Base-by-base conservation (phyloP, 1,284 basidiomycete species). In the Marasmius sp. region DNA sequence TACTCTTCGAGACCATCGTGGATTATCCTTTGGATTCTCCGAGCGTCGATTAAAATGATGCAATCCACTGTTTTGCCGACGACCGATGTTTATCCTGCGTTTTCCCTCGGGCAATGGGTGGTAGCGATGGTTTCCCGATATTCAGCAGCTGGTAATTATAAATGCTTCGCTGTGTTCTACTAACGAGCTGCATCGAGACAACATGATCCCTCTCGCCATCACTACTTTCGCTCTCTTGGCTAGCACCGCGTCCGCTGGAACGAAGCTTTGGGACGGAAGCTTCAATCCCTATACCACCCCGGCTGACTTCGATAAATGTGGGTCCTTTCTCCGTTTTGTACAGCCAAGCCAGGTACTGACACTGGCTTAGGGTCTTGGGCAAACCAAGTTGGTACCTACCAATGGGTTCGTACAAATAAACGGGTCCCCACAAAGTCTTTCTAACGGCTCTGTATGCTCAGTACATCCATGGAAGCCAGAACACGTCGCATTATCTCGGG, bases 381-480 rank as follows among this genome's bases (percentile, higher is more conserved):
- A n/a, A 81, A 79, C 71, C 72, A 83, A 72, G 81, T 85, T 53
- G 83, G 81, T 39, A 72, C 77, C 55, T 87, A 85, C 70, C 85
- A 87, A 76, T 87, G 85, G 83, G 81, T 82, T 67, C 6, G 61
- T 53, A n/a, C 18, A 38, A 18, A 14, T 38, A 20, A 27, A 27
- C 22, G n/a, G 11, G 20, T 63, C 38, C 16, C 45, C 16, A 57
- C 51, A 5, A 27, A 27, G 27, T 27, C 27, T 27, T 27, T 27
- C 27, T 18, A 20, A 16, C 10, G 7, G 20, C 27, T 41, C 14
- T 18, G 6, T 11, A 14, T 41, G n/a, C 53, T 1, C 37, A 81
- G 84, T 88, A 88, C 74, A 88, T 88, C 67, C 85, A 88, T 65
- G 86, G 86, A 54, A 77, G 71, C 57, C 72, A 74, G 52, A 72